Conservation (phyloP, 352 stramenopile species). For the Blastocystis sp. region DNA sequence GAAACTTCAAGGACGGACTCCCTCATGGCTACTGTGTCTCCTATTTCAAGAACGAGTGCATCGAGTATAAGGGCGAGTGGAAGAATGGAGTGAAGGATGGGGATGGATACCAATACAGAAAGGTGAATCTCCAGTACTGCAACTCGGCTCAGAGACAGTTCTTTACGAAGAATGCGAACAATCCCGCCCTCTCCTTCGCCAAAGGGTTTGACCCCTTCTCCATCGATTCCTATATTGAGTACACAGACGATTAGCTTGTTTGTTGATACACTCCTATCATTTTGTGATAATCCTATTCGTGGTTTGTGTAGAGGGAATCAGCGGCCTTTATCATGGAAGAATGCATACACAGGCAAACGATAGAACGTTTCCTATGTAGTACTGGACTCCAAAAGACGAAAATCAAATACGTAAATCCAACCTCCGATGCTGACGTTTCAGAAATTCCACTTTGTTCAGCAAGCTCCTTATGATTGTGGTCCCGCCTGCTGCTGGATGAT, state of each 20-base stretch:
- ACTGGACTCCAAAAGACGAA: background rate
- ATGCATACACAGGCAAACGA: slow-evolving; percentile 22
- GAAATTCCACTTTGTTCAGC: slow-evolving; percentile 51
- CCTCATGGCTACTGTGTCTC: background rate
- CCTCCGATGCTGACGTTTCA: background rate
- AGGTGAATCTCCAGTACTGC: slow-evolving; percentile 32
- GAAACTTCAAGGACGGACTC: background rate
- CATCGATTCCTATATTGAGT: background rate
- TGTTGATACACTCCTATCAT: too few species aligned
- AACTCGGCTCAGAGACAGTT: background rate
- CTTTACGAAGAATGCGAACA: background rate
- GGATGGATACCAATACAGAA: background rate
- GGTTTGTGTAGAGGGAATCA: too few species aligned
- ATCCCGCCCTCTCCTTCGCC: background rate
- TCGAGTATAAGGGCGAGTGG: slow-evolving; percentile 21
- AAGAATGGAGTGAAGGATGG: slow-evolving; percentile 31
- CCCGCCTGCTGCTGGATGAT: slow-evolving; percentile 50
- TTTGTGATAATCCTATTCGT: too few species aligned
- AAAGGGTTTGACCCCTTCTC: slow-evolving; percentile 1
- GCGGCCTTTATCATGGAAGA: too few species aligned
- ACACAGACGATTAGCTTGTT: background rate
- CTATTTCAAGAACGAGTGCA: background rate
- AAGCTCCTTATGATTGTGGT: slow-evolving; percentile 26
- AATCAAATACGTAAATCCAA: background rate
- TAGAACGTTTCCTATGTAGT: slow-evolving; percentile 41